These are phyloP conservation scores for Pseudogymnoascus pannorum DNA, from an alignment of 2,329 filamentous ascomycete species.

Conservation along the genomic window DNA sequence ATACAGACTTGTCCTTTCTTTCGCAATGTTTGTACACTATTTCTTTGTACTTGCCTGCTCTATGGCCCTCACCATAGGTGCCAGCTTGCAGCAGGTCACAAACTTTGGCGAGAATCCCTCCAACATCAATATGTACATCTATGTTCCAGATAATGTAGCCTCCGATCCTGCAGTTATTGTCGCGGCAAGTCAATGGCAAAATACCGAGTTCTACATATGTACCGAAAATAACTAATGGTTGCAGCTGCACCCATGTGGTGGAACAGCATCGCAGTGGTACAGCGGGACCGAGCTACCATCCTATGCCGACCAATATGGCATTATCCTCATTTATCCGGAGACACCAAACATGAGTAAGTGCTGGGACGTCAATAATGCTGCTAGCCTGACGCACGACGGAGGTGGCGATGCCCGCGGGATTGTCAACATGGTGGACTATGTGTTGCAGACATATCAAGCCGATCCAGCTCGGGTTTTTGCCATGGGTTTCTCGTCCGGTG, in stretches of 20 bases:
- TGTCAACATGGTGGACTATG: constrained; percentile 48
- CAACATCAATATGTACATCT: constrained; percentile 37
- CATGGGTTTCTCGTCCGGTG: constrained; percentile 36
- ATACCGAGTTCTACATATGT: not conserved
- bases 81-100: constrained; percentile 25
- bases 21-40: not conserved
- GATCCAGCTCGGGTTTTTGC: constrained; percentile 42
- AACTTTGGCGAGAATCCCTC: constrained; percentile 35
- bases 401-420: constrained; percentile 47
- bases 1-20: not conserved
- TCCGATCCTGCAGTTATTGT: constrained; percentile 45
- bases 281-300: constrained; percentile 43
- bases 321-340: constrained; percentile 50
- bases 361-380: constrained; percentile 48
- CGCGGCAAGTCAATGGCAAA: constrained; percentile 31
- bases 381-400: constrained; percentile 44
- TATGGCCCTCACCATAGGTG: not conserved
- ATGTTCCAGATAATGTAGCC: constrained; percentile 38
- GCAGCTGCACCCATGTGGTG: constrained; percentile 46
- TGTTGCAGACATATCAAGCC: constrained; percentile 40
- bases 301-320: constrained; percentile 44
- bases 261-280: constrained; percentile 43
- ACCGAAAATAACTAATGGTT: not conserved
- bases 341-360: constrained; percentile 44
- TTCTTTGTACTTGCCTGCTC: not conserved